Evolutionary conservation across 345 rosid species (phyloP).

Genomic region (Aegle marmelos): DNA sequence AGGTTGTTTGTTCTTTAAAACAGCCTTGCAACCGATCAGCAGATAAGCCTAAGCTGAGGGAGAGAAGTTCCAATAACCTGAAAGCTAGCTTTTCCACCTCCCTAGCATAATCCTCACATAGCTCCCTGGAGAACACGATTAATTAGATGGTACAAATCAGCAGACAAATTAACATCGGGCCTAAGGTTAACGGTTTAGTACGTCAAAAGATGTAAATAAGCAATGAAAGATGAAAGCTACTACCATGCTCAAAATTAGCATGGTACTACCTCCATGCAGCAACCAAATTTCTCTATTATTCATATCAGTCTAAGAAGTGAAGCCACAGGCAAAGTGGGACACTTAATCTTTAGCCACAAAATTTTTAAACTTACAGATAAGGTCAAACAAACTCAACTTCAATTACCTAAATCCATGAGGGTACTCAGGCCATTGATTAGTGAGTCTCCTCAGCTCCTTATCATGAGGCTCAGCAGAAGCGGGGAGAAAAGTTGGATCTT

Average conservation of each 20-base stretch:
- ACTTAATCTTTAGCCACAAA: neutral
- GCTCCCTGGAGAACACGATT: slow-evolving; percentile 37
- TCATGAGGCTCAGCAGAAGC: slow-evolving; percentile 55
- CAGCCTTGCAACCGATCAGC: slow-evolving; percentile 42
- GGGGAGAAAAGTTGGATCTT: slow-evolving; percentile 59
- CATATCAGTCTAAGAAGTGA: neutral
- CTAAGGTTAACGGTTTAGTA: neutral
- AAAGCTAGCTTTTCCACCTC: slow-evolving; percentile 63
- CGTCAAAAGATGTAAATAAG: neutral
- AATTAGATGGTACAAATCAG: neutral
- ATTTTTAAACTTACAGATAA: neutral
- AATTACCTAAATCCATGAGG: slow-evolving; percentile 62
- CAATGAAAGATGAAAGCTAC: neutral
- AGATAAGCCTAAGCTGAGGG: slow-evolving; percentile 64
- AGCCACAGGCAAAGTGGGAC: neutral
- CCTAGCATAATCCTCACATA: slow-evolving; percentile 63
- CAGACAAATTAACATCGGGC: neutral
- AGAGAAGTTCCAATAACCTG: slow-evolving; percentile 59
- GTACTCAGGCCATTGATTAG: slow-evolving; percentile 73
- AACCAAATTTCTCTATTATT: neutral
- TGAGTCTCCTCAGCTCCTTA: slow-evolving; percentile 37
- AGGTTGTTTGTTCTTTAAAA: slow-evolving; percentile 65
- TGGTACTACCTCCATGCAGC: neutral
- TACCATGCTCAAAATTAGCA: neutral
- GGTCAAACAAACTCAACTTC: neutral